Base-by-base conservation (phyloP, 2,329 filamentous ascomycete genomes). In the Fusarium concolor region DNA sequence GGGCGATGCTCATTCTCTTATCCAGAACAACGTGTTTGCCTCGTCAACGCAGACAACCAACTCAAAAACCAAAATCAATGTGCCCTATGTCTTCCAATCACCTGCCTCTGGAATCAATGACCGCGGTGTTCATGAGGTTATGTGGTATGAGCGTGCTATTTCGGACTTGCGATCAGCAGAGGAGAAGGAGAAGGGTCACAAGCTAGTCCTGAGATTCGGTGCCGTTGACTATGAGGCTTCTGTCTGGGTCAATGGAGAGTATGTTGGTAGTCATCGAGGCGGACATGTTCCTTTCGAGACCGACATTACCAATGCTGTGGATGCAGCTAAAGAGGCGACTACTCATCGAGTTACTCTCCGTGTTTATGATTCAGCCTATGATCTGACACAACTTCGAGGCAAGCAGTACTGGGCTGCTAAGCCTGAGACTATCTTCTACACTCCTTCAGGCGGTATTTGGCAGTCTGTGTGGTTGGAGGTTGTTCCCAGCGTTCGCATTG, bases 381-480 rank as follows among this genome's bases (percentile, higher is more conserved):
- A 91, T 62, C 77, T 90, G 10, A 84, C 85, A 0, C 89, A 91
- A 74, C 89, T 87, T 2, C 82, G 89, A 31, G 89, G 89, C 0
- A 92, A 92, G 75, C 89, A 92, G 76, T 89, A 89, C 71, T 89
- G 87, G 87, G 83, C 81, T 5, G 84, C 85, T 2, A 81, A 87
- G 74, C 86, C 87, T 0, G 86, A 89, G 74, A 86, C 83, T 51
- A 87, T 87, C 69, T 88, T 87, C 71, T 87, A 87, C 71, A 87
- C 84, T 1, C 86, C 86, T 0, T 85, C 84, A 10, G 84, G 84
- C 28, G 86, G 86, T 24, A 86, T 87, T 57, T 88, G 86, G 86
- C 86, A 87, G 74, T 82, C 78, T 17, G 86, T 87, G 5, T 86
- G 85, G 82, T 75, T 86, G 4, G 87, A 89, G 67, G 81, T 82